Percentiles rank a stretch among this genome's conserved stretches.
Evolutionary conservation across 2,329 filamentous ascomycete genomes (phyloP).

Genomic region (Trichoderma cornu-damae): DNA sequence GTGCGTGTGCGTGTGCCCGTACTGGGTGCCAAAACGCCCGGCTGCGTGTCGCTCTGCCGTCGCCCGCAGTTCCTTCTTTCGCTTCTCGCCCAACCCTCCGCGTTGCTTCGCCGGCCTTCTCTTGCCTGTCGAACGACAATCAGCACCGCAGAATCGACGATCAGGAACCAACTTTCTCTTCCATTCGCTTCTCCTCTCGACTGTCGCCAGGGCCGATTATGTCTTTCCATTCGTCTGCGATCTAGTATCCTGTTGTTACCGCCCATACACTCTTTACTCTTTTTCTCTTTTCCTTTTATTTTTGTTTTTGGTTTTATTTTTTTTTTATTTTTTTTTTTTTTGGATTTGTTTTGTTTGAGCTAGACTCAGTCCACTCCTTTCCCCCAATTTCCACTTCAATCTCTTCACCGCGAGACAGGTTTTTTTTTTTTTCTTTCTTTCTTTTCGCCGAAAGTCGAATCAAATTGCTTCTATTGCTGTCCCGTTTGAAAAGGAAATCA

Average conservation of each 20-base stretch:
- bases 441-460: not conserved
- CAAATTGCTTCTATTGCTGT: not conserved
- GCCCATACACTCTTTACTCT: constrained; percentile 20
- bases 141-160: not conserved
- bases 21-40: not conserved
- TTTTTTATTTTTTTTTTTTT: constrained; percentile 26
- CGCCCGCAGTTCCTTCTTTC: constrained; percentile 12
- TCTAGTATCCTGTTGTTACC: constrained; percentile 23
- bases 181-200: constrained; percentile 14
- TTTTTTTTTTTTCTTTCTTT: too few relatives aligned
- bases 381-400: constrained; percentile 21
- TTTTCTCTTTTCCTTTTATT: constrained; percentile 18
- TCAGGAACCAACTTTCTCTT: constrained; percentile 6
- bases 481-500: not conserved
- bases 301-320: too few relatives aligned
- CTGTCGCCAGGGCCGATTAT: constrained; percentile 31
- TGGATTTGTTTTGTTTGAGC: constrained; percentile 33
- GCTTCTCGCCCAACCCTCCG: constrained; percentile 14
- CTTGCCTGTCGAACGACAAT: constrained; percentile 7
- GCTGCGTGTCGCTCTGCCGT: constrained; percentile 6
- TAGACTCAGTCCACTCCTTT: constrained; percentile 47
- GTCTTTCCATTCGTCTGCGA: constrained; percentile 30
- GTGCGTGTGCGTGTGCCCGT: too few relatives aligned
- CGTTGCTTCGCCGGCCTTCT: constrained; percentile 6
- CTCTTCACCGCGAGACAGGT: constrained; percentile 3